Conservation (phyloP, 2,329 filamentous ascomycete species). For the Talaromyces sp. region DNA sequence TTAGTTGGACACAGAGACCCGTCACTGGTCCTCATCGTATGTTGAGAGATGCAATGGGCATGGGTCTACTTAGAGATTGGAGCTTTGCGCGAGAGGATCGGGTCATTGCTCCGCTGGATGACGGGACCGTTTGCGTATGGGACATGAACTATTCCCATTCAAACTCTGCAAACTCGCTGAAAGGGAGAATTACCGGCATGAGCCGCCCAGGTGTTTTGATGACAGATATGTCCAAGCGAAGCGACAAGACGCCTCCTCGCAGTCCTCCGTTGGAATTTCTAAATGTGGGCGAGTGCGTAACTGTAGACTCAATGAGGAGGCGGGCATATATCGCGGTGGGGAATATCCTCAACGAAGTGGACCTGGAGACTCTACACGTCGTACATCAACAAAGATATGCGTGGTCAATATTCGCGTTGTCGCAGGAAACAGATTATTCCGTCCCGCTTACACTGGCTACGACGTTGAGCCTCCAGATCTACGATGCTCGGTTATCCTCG, state of each 20-base stretch:
- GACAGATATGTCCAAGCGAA: slow-evolving; percentile 64
- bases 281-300: slow-evolving; percentile 74
- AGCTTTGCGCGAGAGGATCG: slow-evolving; percentile 53
- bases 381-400: slow-evolving; percentile 70
- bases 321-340: slow-evolving; percentile 78
- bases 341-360: slow-evolving; percentile 73
- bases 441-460: slow-evolving; percentile 82
- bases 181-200: slow-evolving; percentile 58
- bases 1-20: slow-evolving; percentile 74
- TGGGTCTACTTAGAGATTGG: slow-evolving; percentile 62
- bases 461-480: slow-evolving; percentile 73
- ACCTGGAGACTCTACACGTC: slow-evolving; percentile 68
- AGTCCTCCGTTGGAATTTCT: slow-evolving; percentile 31
- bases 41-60: slow-evolving; percentile 63
- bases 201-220: slow-evolving; percentile 68
- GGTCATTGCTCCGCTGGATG: slow-evolving; percentile 74
- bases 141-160: slow-evolving; percentile 56
- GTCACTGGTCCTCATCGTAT: slow-evolving; percentile 27
- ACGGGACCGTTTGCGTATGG: slow-evolving; percentile 86
- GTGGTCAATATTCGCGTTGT: slow-evolving; percentile 79
- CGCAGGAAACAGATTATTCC: slow-evolving; percentile 59
- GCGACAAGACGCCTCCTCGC: slow-evolving; percentile 27
- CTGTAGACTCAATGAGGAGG: slow-evolving; percentile 65
- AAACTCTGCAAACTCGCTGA: slow-evolving; percentile 38
- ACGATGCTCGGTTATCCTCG: slow-evolving; percentile 63